Evolutionary conservation across 352 stramenopile genomes (phyloP), one percentile per base, ranked within the genome.

Genomic region (Globisporangium apiculatum): DNA sequence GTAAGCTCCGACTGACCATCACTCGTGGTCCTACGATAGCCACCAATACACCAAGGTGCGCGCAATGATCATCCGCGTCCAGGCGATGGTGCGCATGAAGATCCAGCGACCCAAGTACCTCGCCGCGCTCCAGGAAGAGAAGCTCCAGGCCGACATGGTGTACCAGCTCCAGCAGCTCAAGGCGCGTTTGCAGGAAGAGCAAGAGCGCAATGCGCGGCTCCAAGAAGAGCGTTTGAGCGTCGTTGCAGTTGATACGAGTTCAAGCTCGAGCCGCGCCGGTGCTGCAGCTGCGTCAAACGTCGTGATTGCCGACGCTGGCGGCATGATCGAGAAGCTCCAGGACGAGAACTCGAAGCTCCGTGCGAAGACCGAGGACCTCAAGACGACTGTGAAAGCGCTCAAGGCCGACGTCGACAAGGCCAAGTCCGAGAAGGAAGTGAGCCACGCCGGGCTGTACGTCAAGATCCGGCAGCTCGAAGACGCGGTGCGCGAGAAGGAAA

Each of bases 81-180:
- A 95, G 58, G 66, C 86, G 4, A 64, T 89, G 42, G 77, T 88
- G 52, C 81, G 86, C 50, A 95, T 95, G 86, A 86, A 79, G 56
- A 81, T 92, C 45, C 75, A 87, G 62, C 75, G 81, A 2, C 74
- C 79, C 7, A 94, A 93, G 68, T 95, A 84, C 58, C 60, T 86
- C 5, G 80, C 77, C 45, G 80, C 72, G 24, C 69, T 90, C 10
- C 66, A 91, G 38, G 83, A 95, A 45, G 80, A 92, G 65, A 87
- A 89, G 62, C 65, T 87, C 53, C 79, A 95, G 61, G 83, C 83
- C 43, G 82, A 95, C 61, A 95, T 95, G 86, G 69, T 76, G 47
- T 94, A 87, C 64, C 86, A 95, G 58, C 66, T 95, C 12, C 60
- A 91, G 24, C 82, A 83, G 55, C 68, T 95, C 2, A 87, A 95